phyloP scores from a whole-genome alignment of 345 rosid species.

The Geranium brycei region DNA sequence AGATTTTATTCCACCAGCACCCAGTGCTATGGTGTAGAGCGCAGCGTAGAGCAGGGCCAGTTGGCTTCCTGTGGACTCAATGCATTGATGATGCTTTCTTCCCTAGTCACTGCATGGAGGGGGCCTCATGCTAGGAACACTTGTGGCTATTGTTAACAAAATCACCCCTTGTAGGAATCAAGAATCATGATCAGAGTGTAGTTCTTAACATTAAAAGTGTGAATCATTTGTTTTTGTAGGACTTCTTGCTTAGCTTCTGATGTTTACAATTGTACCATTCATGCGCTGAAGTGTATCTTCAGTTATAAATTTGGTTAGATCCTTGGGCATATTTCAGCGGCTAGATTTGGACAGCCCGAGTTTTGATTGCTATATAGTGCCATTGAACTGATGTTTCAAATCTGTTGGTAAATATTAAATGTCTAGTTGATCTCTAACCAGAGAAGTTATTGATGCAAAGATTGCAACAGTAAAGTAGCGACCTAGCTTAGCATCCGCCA shows the following conservation, averaged over 20 bases:
- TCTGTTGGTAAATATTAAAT: not conserved
- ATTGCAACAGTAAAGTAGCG: conserved; percentile 65
- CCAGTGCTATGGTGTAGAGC: conserved; percentile 65
- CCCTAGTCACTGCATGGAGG: conserved; percentile 53
- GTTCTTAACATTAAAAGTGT: not conserved
- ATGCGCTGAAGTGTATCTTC: too few species aligned
- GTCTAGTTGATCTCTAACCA: conserved; percentile 21
- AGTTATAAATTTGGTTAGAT: too few species aligned
- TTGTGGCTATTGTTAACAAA: conserved; percentile 54
- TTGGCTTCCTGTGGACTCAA: conserved; percentile 57
- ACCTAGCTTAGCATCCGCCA: conserved; percentile 86
- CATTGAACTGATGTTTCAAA: not conserved
- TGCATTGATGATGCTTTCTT: conserved; percentile 42
- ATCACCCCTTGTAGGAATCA: conserved; percentile 39
- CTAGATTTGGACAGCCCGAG: not conserved
- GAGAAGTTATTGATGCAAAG: conserved; percentile 48
- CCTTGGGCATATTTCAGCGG: too few species aligned
- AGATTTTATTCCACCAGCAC: conserved; percentile 87
- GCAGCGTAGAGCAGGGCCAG: conserved; percentile 64
- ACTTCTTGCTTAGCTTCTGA: too few species aligned
- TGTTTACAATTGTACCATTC: too few species aligned
- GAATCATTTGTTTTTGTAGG: not conserved
- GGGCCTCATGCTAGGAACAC: conserved; percentile 65
- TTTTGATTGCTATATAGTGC: not conserved
- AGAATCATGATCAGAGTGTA: not conserved